Evolutionary conservation across 179 eudicot genomes (phyloP).

Genomic region (Pouteria campechiana): DNA sequence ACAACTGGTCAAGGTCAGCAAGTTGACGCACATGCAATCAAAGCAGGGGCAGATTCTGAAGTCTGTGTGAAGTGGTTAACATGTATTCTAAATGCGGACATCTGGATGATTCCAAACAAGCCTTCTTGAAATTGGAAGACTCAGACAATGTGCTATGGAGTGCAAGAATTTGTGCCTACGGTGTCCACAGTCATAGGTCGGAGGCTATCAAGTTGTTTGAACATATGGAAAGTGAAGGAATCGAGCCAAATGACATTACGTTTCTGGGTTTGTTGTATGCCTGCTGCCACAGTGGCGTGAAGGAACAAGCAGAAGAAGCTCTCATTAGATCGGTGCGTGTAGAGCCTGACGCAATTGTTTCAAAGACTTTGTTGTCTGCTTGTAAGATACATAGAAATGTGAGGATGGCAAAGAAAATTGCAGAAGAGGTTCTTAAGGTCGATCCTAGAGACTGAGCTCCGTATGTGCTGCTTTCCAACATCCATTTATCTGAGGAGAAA

Average conservation of each 20-base stretch:
- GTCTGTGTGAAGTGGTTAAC: constrained; percentile 52
- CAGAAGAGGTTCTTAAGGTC: constrained; percentile 49
- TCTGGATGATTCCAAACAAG: constrained; percentile 55
- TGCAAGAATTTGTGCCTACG: constrained; percentile 80
- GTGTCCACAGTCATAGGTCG: constrained; percentile 75
- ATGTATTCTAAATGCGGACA: constrained; percentile 88
- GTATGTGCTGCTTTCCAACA: constrained; percentile 62
- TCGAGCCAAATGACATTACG: constrained; percentile 62
- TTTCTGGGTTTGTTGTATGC: constrained; percentile 72
- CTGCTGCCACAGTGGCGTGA: constrained; percentile 72
- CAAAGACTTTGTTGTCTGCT: constrained; percentile 78
- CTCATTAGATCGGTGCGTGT: constrained; percentile 65
- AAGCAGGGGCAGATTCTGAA: constrained; percentile 32
- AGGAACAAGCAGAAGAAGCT: constrained; percentile 68
- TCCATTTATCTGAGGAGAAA: constrained; percentile 50
- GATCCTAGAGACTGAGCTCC: constrained; percentile 62
- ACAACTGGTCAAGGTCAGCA: constrained; percentile 80
- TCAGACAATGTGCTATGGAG: constrained; percentile 60
- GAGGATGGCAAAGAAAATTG: constrained; percentile 48
- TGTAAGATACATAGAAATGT: constrained; percentile 65
- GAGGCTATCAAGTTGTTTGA: constrained; percentile 50
- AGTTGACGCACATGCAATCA: constrained; percentile 61
- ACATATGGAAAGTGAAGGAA: constrained; percentile 38
- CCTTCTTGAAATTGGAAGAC: constrained; percentile 31
- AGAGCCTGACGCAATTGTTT: constrained; percentile 55